Percentiles rank a stretch among this genome's conserved stretches.
Conservation (phyloP, 2,329 filamentous ascomycete genomes). For the Claviceps sp. region DNA sequence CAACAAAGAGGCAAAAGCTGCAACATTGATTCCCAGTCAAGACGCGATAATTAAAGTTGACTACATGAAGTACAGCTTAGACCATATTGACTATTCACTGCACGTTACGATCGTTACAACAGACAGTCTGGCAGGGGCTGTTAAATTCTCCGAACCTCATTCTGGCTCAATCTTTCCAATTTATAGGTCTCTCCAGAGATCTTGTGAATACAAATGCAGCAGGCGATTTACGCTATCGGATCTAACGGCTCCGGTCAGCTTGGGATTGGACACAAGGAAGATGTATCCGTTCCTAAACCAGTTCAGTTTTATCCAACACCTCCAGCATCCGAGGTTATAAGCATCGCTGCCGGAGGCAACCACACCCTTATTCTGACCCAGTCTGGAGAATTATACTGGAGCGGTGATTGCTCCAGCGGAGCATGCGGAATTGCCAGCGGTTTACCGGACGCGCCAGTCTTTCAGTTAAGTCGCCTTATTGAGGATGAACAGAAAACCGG, state of each 20-base stretch:
- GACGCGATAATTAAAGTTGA: too few relatives aligned
- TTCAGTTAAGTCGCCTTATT: slow-evolving; percentile 25
- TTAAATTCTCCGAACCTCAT: too few relatives aligned
- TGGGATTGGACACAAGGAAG: slow-evolving; percentile 56
- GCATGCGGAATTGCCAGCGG: slow-evolving; percentile 35
- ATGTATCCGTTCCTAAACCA: slow-evolving; percentile 52
- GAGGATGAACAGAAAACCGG: slow-evolving; percentile 13
- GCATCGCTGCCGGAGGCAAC: slow-evolving; percentile 59
- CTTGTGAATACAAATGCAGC: slow-evolving; percentile 20
- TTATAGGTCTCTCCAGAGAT: neutral
- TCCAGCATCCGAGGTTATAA: slow-evolving; percentile 22
- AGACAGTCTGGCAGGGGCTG: too few relatives aligned
- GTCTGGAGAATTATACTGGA: slow-evolving; percentile 46
- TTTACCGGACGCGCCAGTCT: slow-evolving; percentile 18
- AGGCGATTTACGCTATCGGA: slow-evolving; percentile 53
- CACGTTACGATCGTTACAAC: too few relatives aligned
- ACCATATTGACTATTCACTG: too few relatives aligned
- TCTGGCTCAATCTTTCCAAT: too few relatives aligned
- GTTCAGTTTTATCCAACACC: slow-evolving; percentile 39
- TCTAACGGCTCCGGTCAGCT: slow-evolving; percentile 69
- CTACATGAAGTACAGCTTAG: too few relatives aligned
- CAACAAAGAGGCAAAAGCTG: neutral
- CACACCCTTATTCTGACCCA: slow-evolving; percentile 65
- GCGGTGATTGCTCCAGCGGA: slow-evolving; percentile 45
- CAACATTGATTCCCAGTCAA: neutral